Evolutionary conservation across 192 early-diverging fungal species (phyloP).

Genomic region (Entophlyctis luteolus): DNA sequence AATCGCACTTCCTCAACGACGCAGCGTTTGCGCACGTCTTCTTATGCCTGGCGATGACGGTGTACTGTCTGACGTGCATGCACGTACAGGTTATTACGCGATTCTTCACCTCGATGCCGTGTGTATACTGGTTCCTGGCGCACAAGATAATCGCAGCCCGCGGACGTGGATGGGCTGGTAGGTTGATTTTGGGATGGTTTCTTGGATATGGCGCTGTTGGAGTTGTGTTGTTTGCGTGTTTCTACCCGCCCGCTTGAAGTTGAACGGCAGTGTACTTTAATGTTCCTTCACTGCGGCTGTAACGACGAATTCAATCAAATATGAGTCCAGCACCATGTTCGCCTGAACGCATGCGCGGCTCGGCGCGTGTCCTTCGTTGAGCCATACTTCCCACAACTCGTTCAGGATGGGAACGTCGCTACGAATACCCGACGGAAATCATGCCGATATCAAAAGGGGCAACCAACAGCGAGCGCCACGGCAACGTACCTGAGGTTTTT

Average conservation of each 20-base stretch:
- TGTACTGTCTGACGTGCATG: slow-evolving; percentile 66
- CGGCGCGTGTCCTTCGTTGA: slow-evolving; percentile 5
- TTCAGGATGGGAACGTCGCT: slow-evolving; percentile 11
- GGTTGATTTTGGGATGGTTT: slow-evolving; percentile 58
- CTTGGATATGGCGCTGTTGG: slow-evolving; percentile 71
- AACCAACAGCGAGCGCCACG: not conserved
- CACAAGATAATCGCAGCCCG: slow-evolving; percentile 39
- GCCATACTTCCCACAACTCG: slow-evolving; percentile 13
- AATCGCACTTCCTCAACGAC: not conserved
- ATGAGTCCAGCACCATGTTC: slow-evolving; percentile 2
- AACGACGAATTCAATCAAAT: slow-evolving; percentile 15
- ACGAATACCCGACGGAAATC: not conserved
- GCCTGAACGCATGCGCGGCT: slow-evolving; percentile 15
- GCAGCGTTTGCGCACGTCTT: slow-evolving; percentile 60
- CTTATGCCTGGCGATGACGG: slow-evolving; percentile 62
- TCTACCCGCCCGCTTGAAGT: slow-evolving; percentile 79
- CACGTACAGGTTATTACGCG: slow-evolving; percentile 89
- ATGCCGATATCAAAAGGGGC: not conserved
- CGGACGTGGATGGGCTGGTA: slow-evolving; percentile 21
- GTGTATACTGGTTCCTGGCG: slow-evolving; percentile 76
- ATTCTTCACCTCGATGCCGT: slow-evolving; percentile 76
- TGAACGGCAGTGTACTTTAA: too few relatives aligned
- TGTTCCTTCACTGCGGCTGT: slow-evolving; percentile 1
- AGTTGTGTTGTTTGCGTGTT: slow-evolving; percentile 78
- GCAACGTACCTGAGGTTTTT: not conserved